Conservation (phyloP, 2,329 filamentous ascomycete species). For the Venturia nashicola region DNA sequence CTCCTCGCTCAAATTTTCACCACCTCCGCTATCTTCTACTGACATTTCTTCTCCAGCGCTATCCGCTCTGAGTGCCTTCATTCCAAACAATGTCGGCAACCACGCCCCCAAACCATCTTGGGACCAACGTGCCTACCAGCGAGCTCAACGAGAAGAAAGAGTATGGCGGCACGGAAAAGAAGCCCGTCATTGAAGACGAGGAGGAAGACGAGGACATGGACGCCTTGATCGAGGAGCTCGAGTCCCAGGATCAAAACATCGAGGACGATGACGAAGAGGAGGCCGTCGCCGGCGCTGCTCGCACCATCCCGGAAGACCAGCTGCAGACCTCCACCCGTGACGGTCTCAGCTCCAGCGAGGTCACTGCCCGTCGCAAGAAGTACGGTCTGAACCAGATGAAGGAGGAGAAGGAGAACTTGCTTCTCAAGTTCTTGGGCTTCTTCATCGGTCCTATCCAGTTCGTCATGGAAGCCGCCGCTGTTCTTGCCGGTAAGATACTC, state of each 20-base stretch:
- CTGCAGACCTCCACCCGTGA: constrained; percentile 60
- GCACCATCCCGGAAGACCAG: constrained; percentile 58
- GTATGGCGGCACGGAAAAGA: constrained; percentile 12
- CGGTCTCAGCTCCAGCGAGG: constrained; percentile 61
- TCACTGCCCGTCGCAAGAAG: constrained; percentile 50
- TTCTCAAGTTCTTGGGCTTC: constrained; percentile 71
- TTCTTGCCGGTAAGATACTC: constrained; percentile 1
- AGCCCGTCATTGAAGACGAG: constrained; percentile 6
- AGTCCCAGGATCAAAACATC: constrained; percentile 64
- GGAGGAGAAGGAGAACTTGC: constrained; percentile 75
- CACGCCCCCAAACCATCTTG: constrained; percentile 17
- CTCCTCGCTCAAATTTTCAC: background rate
- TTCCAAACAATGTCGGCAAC: constrained; percentile 1
- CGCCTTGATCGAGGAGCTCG: constrained; percentile 74
- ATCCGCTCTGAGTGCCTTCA: background rate
- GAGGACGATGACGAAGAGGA: constrained; percentile 51
- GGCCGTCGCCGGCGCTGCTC: constrained; percentile 41
- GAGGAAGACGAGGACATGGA: constrained; percentile 57
- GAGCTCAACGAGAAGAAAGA: constrained; percentile 18
- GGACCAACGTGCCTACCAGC: constrained; percentile 16
- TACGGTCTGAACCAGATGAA: constrained; percentile 83
- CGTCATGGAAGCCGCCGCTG: constrained; percentile 61
- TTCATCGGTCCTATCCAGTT: constrained; percentile 87
- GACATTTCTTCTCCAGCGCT: background rate
- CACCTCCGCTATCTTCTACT: background rate